phyloP scores from a whole-genome alignment of 73 alveolate species.

The Blepharisma japonicum region DNA sequence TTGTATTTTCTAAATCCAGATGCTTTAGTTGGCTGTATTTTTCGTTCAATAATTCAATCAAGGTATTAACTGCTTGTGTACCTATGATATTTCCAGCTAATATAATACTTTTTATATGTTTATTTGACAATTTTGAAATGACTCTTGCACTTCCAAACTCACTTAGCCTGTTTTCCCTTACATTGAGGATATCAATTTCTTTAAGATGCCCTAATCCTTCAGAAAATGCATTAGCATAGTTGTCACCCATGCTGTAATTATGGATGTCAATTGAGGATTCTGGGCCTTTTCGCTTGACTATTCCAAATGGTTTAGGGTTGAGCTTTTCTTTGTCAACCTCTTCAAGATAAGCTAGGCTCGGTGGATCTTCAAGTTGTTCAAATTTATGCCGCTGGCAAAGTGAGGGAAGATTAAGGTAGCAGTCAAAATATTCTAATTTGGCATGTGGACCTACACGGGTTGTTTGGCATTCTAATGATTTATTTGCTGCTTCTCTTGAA shows the following conservation, averaged over 20 bases:
- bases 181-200: not conserved
- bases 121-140: not conserved
- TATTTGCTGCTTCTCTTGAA: too few species aligned
- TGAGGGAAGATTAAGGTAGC: not conserved
- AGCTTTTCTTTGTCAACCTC: conserved; percentile 19
- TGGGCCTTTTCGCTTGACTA: not conserved
- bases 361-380: conserved; percentile 26
- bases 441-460: not conserved
- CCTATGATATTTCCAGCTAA: not conserved
- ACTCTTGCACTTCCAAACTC: not conserved
- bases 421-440: not conserved
- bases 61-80: not conserved
- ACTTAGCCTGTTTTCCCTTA: not conserved
- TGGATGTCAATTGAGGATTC: not conserved
- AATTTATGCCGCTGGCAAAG: not conserved
- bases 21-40: not conserved
- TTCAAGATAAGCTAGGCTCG: conserved; percentile 12
- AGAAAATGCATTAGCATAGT: conserved; percentile 19
- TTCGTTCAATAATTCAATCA: not conserved
- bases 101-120: not conserved
- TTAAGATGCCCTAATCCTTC: not conserved
- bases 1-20: conserved; percentile 21
- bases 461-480: too few species aligned
- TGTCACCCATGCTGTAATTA: conserved; percentile 7
- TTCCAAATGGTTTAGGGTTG: conserved; percentile 27